Conservation (phyloP, 192 early-diverging fungal species). For the Rhizoclosmatium sp. region DNA sequence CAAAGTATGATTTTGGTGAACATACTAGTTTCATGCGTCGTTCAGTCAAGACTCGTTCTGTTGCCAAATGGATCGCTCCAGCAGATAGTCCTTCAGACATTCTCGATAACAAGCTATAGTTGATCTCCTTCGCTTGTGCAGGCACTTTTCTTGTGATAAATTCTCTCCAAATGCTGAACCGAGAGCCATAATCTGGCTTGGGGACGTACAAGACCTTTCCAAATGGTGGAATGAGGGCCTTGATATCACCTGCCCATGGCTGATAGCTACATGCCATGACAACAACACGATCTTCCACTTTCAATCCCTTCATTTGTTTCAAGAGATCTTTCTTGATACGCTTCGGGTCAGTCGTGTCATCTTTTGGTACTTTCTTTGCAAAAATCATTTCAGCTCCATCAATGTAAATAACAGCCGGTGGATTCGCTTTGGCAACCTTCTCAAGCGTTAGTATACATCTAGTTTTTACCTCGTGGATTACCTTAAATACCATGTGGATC, state of each 20-base stretch:
- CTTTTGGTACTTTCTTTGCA: conserved; percentile 72
- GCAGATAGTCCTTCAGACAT: conserved; percentile 56
- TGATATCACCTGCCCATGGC: conserved; percentile 67
- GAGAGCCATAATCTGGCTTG: conserved; percentile 57
- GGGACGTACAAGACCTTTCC: conserved; percentile 51
- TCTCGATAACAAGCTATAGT: conserved; percentile 57
- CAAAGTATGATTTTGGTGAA: not conserved
- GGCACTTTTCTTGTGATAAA: conserved; percentile 46
- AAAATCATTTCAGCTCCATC: conserved; percentile 69
- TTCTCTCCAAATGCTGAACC: conserved; percentile 52
- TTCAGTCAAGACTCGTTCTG: conserved; percentile 54
- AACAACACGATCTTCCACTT: conserved; percentile 55
- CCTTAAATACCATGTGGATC: conserved; percentile 74
- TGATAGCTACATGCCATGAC: conserved; percentile 61
- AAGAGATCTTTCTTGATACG: conserved; percentile 68
- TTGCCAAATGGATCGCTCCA: conserved; percentile 51
- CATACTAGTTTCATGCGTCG: conserved; percentile 55
- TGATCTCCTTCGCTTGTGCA: conserved; percentile 34
- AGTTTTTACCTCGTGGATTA: not conserved
- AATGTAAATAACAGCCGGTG: conserved; percentile 65
- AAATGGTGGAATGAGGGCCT: conserved; percentile 56
- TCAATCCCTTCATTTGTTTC: conserved; percentile 62
- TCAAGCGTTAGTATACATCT: not conserved
- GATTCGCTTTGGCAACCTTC: conserved; percentile 61
- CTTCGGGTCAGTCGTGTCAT: conserved; percentile 68